A percentile compares a stretch with the other conserved stretches of the same genome.
phyloP scores from a whole-genome alignment of 1,284 basidiomycete species.

The Cutaneotrichosporon sp. region DNA sequence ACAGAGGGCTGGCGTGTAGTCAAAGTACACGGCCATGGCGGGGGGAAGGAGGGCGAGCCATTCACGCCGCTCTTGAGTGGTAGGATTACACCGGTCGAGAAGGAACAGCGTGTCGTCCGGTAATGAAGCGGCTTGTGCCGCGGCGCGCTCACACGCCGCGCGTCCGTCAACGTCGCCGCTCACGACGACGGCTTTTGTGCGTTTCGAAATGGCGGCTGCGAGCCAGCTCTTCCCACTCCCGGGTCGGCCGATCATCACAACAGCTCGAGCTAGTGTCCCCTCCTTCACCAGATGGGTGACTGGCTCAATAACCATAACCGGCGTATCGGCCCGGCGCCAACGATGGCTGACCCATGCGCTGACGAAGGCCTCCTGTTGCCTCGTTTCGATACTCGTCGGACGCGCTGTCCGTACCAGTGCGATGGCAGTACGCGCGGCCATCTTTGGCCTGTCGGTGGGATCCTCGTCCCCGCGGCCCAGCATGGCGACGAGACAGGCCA shows the following conservation, averaged over 20 bases:
- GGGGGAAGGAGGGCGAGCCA: conserved; percentile 59
- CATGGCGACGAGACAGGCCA: conserved; percentile 62
- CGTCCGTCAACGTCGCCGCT: conserved; percentile 62
- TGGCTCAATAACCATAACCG: conserved; percentile 15
- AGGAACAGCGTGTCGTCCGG: conserved; percentile 52
- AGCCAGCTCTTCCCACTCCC: conserved; percentile 65
- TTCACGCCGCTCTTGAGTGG: conserved; percentile 55
- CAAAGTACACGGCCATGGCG: conserved; percentile 61
- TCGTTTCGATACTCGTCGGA: conserved; percentile 61
- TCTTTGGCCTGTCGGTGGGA: conserved; percentile 52
- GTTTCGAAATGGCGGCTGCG: conserved; percentile 55
- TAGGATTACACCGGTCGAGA: conserved; percentile 62
- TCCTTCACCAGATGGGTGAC: conserved; percentile 48
- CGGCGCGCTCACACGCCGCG: conserved; percentile 54
- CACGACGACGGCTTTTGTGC: conserved; percentile 56
- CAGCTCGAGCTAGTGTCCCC: conserved; percentile 50
- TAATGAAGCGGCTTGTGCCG: not conserved
- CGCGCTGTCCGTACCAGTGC: conserved; percentile 56
- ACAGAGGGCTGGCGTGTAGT: conserved; percentile 59
- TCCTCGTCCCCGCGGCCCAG: conserved; percentile 52
- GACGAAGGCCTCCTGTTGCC: conserved; percentile 61
- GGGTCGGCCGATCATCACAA: conserved; percentile 62
- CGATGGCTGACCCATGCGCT: conserved; percentile 61
- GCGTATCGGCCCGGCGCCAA: conserved; percentile 54
- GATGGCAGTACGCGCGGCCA: conserved; percentile 59